phyloP scores from a whole-genome alignment of 257 asterid species.

The Coffea eugenioides region DNA sequence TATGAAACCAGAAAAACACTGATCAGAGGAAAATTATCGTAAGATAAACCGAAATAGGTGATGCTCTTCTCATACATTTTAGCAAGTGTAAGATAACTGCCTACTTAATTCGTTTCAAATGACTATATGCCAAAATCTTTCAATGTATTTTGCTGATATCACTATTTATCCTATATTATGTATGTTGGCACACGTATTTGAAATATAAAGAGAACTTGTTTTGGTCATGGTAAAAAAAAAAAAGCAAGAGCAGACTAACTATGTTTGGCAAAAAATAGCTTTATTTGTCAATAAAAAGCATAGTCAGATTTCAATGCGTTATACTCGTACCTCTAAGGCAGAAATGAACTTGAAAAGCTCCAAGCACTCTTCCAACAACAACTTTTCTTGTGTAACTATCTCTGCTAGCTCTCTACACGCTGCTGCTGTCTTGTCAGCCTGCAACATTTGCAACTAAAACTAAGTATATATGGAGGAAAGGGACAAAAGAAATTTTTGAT shows the following conservation, averaged over 20 bases:
- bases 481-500: background rate
- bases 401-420: slow-evolving; percentile 51
- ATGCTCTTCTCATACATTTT: background rate
- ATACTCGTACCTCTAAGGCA: slow-evolving; percentile 51
- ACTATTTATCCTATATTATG: background rate
- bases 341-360: slow-evolving; percentile 62
- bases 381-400: slow-evolving; percentile 65
- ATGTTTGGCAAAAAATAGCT: no score
- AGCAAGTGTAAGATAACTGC: background rate
- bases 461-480: background rate
- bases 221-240: background rate
- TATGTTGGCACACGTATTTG: background rate
- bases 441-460: background rate
- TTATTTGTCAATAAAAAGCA: background rate
- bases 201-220: background rate
- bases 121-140: background rate
- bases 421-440: slow-evolving; percentile 47
- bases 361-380: slow-evolving; percentile 67
- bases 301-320: background rate
- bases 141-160: background rate
- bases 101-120: background rate
- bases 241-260: no score
- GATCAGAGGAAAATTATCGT: background rate
- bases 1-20: background rate
- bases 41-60: background rate